phyloP scores from a whole-genome alignment of 2,329 filamentous ascomycete species.

The Paecilomyces sp. region DNA sequence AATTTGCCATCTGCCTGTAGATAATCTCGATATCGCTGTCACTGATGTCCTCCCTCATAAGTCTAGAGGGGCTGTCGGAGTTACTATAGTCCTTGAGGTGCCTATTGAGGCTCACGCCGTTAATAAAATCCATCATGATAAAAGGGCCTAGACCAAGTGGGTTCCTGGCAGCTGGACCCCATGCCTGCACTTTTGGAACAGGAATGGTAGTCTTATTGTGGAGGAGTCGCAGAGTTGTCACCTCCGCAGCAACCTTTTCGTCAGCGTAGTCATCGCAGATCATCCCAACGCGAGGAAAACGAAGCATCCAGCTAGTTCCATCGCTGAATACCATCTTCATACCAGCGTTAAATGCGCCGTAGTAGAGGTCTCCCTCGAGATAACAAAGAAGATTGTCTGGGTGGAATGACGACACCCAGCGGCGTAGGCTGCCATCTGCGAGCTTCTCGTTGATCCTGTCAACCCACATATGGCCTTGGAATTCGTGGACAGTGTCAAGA shows the following conservation, averaged over 20 bases:
- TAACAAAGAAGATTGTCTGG: slow-evolving; percentile 23
- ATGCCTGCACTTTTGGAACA: background rate
- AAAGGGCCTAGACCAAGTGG: background rate
- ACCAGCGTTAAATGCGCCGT: slow-evolving; percentile 26
- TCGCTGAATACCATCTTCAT: slow-evolving; percentile 26
- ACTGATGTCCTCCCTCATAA: slow-evolving; percentile 28
- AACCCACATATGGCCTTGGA: background rate
- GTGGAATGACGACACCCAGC: slow-evolving; percentile 29
- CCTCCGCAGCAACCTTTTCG: slow-evolving; percentile 19
- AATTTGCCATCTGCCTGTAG: slow-evolving; percentile 20
- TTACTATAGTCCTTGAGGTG: too few relatives aligned
- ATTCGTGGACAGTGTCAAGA: background rate
- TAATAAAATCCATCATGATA: background rate
- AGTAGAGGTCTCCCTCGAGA: slow-evolving; percentile 22
- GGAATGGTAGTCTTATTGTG: background rate
- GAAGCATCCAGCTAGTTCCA: slow-evolving; percentile 20
- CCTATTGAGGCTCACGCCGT: background rate
- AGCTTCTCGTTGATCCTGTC: background rate
- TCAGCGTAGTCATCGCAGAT: slow-evolving; percentile 19
- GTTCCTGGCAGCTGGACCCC: background rate
- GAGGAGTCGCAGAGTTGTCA: background rate
- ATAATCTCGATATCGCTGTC: slow-evolving; percentile 18
- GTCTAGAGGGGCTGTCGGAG: slow-evolving; percentile 28
- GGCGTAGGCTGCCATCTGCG: background rate
- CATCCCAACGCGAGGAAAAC: slow-evolving; percentile 22